Evolutionary conservation across 768 basidiomycete genomes (phyloP).

Genomic region (Panaeolus papilionaceus): DNA sequence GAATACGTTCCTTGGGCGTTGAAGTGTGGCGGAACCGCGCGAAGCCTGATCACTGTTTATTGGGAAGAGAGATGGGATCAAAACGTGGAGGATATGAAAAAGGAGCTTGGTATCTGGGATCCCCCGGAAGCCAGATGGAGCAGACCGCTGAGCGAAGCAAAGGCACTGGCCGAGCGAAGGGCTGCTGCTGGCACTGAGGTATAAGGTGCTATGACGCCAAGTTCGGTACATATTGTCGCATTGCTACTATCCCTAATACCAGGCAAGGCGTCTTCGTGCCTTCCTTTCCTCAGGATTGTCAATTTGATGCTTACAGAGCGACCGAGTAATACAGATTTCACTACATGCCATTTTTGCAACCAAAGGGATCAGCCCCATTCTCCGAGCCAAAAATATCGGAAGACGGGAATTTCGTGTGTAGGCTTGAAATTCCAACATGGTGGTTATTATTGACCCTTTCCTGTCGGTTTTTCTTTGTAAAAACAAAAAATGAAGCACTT

Average conservation of each 20-base stretch:
- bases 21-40: constrained; percentile 76
- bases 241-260: neutral
- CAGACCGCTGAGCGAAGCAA: constrained; percentile 67
- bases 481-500: neutral
- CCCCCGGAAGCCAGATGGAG: constrained; percentile 79
- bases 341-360: neutral
- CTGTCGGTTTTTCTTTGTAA: neutral
- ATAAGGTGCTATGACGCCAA: neutral
- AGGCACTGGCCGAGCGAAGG: constrained; percentile 47
- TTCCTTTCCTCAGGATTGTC: neutral
- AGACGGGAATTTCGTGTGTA: no score
- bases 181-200: neutral
- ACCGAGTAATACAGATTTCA: neutral
- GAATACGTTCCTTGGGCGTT: constrained; percentile 96
- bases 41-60: constrained; percentile 86
- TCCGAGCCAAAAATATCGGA: neutral
- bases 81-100: constrained; percentile 81
- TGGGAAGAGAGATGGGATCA: constrained; percentile 97
- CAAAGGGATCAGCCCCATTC: neutral
- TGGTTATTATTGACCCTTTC: neutral
- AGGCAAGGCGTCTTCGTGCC: neutral
- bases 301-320: constrained; percentile 1
- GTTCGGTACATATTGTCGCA: neutral
- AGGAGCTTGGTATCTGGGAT: constrained; percentile 85
- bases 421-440: neutral